Conservation (phyloP, 192 early-diverging fungal genomes). For the Gamsiella multidivaricata region DNA sequence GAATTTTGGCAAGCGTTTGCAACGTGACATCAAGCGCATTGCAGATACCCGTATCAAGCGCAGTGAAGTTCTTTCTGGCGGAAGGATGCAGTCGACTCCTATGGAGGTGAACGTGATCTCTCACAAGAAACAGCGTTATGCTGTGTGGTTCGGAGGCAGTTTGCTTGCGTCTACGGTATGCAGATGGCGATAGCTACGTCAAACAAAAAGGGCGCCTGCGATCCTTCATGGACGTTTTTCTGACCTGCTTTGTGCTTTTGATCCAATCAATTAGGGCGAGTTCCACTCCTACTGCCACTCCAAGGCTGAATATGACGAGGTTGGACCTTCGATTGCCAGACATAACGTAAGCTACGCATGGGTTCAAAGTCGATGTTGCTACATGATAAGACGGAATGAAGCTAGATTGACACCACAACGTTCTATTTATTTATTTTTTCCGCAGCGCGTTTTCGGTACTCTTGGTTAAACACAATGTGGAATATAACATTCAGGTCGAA, state of each 20-base stretch:
- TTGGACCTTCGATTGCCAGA: conserved; percentile 93
- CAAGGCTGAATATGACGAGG: conserved; percentile 98
- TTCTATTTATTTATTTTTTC: neutral
- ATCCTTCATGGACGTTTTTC: neutral
- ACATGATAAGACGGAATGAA: too few relatives aligned
- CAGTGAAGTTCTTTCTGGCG: conserved; percentile 82
- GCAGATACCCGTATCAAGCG: conserved; percentile 77
- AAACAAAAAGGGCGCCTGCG: neutral
- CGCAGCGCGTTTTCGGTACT: conserved; percentile 51
- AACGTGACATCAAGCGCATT: conserved; percentile 93
- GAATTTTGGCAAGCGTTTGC: conserved; percentile 93
- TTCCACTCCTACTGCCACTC: conserved; percentile 95
- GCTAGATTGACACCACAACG: too few relatives aligned
- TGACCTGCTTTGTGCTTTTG: neutral
- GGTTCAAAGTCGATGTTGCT: neutral
- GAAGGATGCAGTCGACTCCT: conserved; percentile 73
- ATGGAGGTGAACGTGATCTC: conserved; percentile 97
- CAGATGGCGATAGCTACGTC: neutral
- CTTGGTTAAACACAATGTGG: conserved; percentile 21
- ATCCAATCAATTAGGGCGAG: conserved; percentile 82
- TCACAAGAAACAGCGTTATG: conserved; percentile 99
- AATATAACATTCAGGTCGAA: neutral
- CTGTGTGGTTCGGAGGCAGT: conserved; percentile 99
- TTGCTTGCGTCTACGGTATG: conserved; percentile 90
- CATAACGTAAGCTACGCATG: conserved; percentile 70